Base-by-base conservation (phyloP, 2,329 filamentous ascomycete genomes). In the Byssoonygena ceratinophila region DNA sequence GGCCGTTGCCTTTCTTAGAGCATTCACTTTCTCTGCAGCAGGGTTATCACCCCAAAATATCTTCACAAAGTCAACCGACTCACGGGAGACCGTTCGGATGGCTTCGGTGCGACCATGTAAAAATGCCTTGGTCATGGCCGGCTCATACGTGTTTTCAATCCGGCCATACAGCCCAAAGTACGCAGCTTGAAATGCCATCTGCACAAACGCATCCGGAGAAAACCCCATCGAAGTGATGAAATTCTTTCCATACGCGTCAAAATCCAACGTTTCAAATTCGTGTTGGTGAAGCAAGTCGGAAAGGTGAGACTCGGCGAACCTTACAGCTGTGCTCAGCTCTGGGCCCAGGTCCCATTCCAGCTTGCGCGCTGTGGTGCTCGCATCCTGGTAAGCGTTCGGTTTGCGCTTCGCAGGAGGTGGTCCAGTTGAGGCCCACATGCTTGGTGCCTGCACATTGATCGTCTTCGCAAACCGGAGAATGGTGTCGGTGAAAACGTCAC, bases 151-250 rank as follows among this genome's bases (percentile, higher is more conserved):
- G 65, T 88, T 94, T 68, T 97, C 92, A 1, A 95, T 81, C 3
- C 88, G 82, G 2, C 92, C 92, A 61, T 97, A 98, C 6, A 98
- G 77, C 1, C 92, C 92, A 63, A 96, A 98, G 73, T 98, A 97
- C 1, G 92, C 91, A 3, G 91, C 91, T 68, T 98, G 92, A 73
- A 96, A 96, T 0, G 92, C 92, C 91, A 98, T 97, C 68, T 98
- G 92, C 18, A 98, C 87, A 65, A 95, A 98, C 0, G 92, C 92
- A 66, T 97, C 92, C 0, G 92, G 91, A 0, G 91, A 97, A 70
- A 97, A 94, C 6, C 91, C 91, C 83, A 94, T 94, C 0, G 85
- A 88, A 0, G 89, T 97, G 69, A 98, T 96, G 65, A 96, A 96
- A 68, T 92, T 95, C 75, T 96, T 96, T 59, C 92, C 92, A 61